These are phyloP conservation scores for Penicillium crustosum DNA, from an alignment of 2,329 filamentous ascomycete genomes.

Conservation along the genomic window DNA sequence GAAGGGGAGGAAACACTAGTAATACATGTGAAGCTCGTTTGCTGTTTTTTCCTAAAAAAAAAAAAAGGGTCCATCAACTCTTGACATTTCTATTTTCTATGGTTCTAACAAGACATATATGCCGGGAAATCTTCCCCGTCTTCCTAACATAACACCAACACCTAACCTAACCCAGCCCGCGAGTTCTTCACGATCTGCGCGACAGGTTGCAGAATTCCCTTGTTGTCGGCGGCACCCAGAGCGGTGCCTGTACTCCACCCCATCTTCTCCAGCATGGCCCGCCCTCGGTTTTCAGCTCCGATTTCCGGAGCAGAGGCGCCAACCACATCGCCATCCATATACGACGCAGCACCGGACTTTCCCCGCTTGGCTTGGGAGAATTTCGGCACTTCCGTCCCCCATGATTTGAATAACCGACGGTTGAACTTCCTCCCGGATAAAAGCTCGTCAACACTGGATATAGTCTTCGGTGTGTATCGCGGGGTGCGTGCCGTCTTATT, in stretches of 20 bases:
- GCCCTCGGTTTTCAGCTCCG: conserved; percentile 76
- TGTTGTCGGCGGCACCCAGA: conserved; percentile 76
- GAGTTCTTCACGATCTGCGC: conserved; percentile 82
- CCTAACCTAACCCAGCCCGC: conserved; percentile 74
- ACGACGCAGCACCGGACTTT: conserved; percentile 51
- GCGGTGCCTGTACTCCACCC: conserved; percentile 88
- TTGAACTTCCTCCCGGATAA: conserved; percentile 38
- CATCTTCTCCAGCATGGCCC: conserved; percentile 93
- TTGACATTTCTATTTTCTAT: not conserved
- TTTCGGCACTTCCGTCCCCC: conserved; percentile 24
- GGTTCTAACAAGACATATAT: not conserved
- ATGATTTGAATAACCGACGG: conserved; percentile 27
- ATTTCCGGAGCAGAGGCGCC: conserved; percentile 83
- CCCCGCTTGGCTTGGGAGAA: conserved; percentile 33
- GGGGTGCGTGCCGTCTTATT: conserved; percentile 70
- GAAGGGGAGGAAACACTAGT: conserved; percentile 4
- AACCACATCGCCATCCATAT: conserved; percentile 83
- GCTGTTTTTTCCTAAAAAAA: not conserved
- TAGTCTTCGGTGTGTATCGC: conserved; percentile 57
- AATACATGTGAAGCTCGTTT: not conserved
- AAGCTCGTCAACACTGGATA: conserved; percentile 46
- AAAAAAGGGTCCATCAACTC: not conserved
- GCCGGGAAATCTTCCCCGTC: too few species aligned
- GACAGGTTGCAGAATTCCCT: conserved; percentile 84
- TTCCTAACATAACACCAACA: not conserved